Conservation (phyloP, 2,329 filamentous ascomycete species). For the Stachybotrys chartarum region DNA sequence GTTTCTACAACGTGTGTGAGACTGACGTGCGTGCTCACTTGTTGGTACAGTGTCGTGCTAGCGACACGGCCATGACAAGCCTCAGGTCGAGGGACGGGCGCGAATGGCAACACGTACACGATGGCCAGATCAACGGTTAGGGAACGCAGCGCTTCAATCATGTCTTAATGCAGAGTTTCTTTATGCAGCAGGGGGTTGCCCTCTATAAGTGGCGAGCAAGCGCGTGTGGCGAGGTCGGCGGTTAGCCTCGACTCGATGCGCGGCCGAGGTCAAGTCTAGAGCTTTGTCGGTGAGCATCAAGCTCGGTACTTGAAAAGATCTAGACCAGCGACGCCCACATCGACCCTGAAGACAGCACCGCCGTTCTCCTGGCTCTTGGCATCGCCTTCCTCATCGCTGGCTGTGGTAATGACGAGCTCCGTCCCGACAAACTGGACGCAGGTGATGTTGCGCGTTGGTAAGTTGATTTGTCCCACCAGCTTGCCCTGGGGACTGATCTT, state of each 20-base stretch:
- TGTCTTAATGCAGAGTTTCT: neutral
- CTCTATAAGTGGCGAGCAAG: neutral
- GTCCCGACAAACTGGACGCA: constrained; percentile 74
- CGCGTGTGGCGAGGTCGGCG: too few relatives aligned
- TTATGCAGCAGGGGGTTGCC: neutral
- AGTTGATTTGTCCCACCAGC: constrained; percentile 64
- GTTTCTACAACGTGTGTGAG: neutral
- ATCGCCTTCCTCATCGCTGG: constrained; percentile 58
- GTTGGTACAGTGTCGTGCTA: too few relatives aligned
- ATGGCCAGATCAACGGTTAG: neutral
- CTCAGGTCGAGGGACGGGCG: too few relatives aligned
- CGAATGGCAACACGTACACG: too few relatives aligned
- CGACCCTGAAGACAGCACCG: constrained; percentile 67
- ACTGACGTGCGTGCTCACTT: neutral
- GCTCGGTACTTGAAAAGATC: constrained; percentile 59
- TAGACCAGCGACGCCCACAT: constrained; percentile 66
- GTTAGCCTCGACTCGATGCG: too few relatives aligned
- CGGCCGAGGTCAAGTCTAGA: neutral
- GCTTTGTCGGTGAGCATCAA: constrained; percentile 3
- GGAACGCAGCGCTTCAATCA: neutral
- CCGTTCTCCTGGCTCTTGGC: constrained; percentile 55
- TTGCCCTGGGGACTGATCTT: constrained; percentile 64
- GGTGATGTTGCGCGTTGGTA: constrained; percentile 74
- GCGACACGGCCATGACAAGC: too few relatives aligned
- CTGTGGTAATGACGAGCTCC: constrained; percentile 72